Evolutionary conservation across 1,284 basidiomycete genomes (phyloP).

Genomic region (Moesziomyces sp.): DNA sequence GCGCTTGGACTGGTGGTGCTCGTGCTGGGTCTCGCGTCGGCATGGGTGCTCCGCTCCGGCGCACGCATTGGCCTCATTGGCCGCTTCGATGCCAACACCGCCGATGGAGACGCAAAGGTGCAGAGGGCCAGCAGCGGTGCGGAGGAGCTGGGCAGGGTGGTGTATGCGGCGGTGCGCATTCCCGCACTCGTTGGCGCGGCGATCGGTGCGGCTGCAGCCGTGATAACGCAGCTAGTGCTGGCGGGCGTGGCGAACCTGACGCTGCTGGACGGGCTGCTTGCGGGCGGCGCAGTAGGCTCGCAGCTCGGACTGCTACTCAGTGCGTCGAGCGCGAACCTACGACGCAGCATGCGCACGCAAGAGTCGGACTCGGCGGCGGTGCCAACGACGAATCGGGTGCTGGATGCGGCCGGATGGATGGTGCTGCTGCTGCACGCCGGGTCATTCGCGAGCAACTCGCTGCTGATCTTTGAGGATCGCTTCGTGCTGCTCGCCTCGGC

Average conservation of each 20-base stretch:
- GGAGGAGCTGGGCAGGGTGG: slow-evolving; percentile 16
- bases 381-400: slow-evolving; percentile 12
- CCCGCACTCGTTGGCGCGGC: slow-evolving; percentile 14
- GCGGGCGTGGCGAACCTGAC: slow-evolving; percentile 4
- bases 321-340: not conserved
- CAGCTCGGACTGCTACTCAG: slow-evolving; percentile 14
- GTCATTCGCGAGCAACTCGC: slow-evolving; percentile 77
- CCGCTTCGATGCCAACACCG: not conserved
- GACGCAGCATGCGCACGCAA: not conserved
- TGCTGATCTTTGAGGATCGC: slow-evolving; percentile 94
- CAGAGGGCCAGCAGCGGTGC: slow-evolving; percentile 10
- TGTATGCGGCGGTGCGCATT: not conserved
- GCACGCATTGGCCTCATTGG: slow-evolving; percentile 19
- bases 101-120: not conserved
- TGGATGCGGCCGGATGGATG: slow-evolving; percentile 23
- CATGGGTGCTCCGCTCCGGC: slow-evolving; percentile 22
- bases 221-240: not conserved
- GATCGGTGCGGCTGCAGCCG: not conserved
- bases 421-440: slow-evolving; percentile 43
- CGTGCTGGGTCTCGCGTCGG: slow-evolving; percentile 25
- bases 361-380: not conserved
- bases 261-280: slow-evolving; percentile 29
- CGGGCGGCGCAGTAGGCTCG: slow-evolving; percentile 10
- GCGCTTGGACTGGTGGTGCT: slow-evolving; percentile 72
- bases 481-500: slow-evolving; percentile 73